Evolutionary conservation across 2,329 filamentous ascomycete species (phyloP).

Genomic region (Leptodontidium sp.): DNA sequence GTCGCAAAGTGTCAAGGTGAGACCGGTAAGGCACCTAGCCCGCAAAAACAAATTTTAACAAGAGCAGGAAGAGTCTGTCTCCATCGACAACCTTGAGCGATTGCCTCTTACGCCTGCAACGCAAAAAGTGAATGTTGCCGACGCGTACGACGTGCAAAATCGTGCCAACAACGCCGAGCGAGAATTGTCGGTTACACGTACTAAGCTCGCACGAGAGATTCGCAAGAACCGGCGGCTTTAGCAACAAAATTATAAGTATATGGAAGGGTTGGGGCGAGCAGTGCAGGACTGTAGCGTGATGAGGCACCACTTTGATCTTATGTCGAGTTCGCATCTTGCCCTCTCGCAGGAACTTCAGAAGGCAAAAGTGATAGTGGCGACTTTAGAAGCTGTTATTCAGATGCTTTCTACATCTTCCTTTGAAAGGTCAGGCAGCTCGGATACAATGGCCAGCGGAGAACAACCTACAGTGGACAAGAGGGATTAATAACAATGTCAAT

Average conservation of each 20-base stretch:
- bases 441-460: conserved; percentile 9
- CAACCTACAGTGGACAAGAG: conserved; percentile 7
- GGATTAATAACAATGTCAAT: conserved; percentile 6
- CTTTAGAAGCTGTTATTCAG: conserved; percentile 34
- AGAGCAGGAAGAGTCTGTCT: conserved; percentile 12
- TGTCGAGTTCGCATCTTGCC: conserved; percentile 15
- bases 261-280: too few relatives aligned
- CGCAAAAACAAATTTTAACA: conserved; percentile 13
- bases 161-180: conserved; percentile 28
- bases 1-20: background rate
- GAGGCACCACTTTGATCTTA: too few relatives aligned
- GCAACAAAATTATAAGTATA: too few relatives aligned
- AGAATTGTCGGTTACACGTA: conserved; percentile 25
- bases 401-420: background rate
- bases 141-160: conserved; percentile 14
- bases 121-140: conserved; percentile 23
- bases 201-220: conserved; percentile 28
- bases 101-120: conserved; percentile 28
- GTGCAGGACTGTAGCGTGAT: too few relatives aligned
- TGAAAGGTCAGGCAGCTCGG: conserved; percentile 10
- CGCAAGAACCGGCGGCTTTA: conserved; percentile 17
- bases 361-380: conserved; percentile 29
- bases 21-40: conserved; percentile 12
- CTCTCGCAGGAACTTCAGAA: conserved; percentile 27
- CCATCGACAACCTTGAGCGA: conserved; percentile 19